phyloP scores from a whole-genome alignment of 2,329 filamentous ascomycete genomes.

The Xylariaceae sp. region DNA sequence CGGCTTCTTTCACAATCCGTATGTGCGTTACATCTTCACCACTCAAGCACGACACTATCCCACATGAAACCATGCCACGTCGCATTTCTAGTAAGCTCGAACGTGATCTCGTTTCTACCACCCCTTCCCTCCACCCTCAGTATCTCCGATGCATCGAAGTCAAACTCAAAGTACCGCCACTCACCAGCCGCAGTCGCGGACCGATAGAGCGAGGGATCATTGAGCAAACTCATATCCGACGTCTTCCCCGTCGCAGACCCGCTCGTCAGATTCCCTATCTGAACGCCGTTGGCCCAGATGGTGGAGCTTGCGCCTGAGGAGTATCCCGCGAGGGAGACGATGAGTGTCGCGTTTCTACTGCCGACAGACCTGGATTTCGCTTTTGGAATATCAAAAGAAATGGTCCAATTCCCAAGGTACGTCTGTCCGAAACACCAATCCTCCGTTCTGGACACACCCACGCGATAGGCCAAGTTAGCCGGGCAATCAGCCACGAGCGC shows the following conservation, averaged over 20 bases:
- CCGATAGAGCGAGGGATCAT: slow-evolving; percentile 43
- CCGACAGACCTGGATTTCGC: neutral
- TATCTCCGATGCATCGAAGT: slow-evolving; percentile 16
- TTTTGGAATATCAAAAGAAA: slow-evolving; percentile 24
- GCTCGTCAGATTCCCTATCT: slow-evolving; percentile 38
- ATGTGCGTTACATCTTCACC: too few species aligned
- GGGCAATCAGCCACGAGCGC: slow-evolving; percentile 40
- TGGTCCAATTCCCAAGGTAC: slow-evolving; percentile 32
- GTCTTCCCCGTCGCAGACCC: slow-evolving; percentile 15
- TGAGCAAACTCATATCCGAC: too few species aligned
- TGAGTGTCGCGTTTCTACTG: slow-evolving; percentile 31
- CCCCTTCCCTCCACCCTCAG: slow-evolving; percentile 18
- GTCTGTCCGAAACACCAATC: slow-evolving; percentile 49
- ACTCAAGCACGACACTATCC: slow-evolving; percentile 15
- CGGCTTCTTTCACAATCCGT: too few species aligned
- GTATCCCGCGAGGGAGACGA: slow-evolving; percentile 41
- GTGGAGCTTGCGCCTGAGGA: slow-evolving; percentile 35
- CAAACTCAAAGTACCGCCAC: slow-evolving; percentile 41
- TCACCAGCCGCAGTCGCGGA: slow-evolving; percentile 42
- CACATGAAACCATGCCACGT: slow-evolving; percentile 17
- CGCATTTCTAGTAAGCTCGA: slow-evolving; percentile 10
- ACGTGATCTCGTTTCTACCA: slow-evolving; percentile 28
- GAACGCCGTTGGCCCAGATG: slow-evolving; percentile 37
- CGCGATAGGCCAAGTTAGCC: slow-evolving; percentile 38
- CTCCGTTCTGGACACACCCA: slow-evolving; percentile 32